A percentile compares a stretch with the other conserved stretches of the same genome.
These are phyloP conservation scores for Hygrophila difformis DNA, from an alignment of 257 asterid genomes.

Conservation along the genomic window DNA sequence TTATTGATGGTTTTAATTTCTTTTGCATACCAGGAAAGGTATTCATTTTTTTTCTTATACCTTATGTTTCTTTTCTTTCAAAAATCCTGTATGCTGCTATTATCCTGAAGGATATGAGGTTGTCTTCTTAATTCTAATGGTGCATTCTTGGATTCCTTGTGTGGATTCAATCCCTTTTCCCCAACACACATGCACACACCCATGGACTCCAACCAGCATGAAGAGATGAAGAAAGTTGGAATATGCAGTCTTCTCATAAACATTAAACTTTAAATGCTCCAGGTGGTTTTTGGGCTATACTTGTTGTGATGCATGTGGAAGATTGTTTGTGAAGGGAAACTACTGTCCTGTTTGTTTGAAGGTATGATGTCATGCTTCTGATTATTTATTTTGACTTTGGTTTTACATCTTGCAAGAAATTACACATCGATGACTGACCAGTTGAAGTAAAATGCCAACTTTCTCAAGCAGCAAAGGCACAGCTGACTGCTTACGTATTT, in stretches of 20 bases:
- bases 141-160: no score
- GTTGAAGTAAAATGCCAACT: background rate
- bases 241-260: background rate
- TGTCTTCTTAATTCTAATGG: no score
- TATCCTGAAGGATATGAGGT: no score
- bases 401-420: background rate
- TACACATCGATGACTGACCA: background rate
- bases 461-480: background rate
- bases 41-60: no score
- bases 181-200: no score
- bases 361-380: slow-evolving; percentile 29
- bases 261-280: slow-evolving; percentile 8
- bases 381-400: background rate
- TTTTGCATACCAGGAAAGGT: no score
- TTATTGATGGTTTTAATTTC: background rate
- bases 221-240: no score
- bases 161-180: no score
- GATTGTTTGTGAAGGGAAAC: slow-evolving; percentile 88
- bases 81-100: no score
- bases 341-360: slow-evolving; percentile 95
- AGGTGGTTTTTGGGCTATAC: slow-evolving; percentile 99
- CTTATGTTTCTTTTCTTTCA: no score
- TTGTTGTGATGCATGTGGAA: slow-evolving; percentile 99
- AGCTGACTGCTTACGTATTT: background rate
- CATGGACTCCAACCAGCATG: no score